These are phyloP conservation scores for Dendrobium officinale DNA, from an alignment of 106 monocot genomes.

Conservation along the genomic window DNA sequence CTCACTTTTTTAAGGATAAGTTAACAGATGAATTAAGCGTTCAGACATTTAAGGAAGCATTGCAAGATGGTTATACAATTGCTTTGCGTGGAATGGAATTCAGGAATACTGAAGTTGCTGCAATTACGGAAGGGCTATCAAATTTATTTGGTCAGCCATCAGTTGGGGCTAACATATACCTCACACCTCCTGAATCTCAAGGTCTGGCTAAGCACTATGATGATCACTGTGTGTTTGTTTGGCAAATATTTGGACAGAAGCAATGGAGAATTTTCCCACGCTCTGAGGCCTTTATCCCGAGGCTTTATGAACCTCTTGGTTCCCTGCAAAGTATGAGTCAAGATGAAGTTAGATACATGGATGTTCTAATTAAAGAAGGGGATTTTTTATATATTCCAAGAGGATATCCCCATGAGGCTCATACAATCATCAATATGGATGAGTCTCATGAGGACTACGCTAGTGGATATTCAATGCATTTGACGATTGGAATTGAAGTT, in stretches of 20 bases:
- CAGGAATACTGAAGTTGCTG: constrained; percentile 47
- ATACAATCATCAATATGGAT: constrained; percentile 26
- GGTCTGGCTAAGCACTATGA: constrained; percentile 77
- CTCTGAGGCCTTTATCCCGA: constrained; percentile 37
- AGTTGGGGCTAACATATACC: constrained; percentile 76
- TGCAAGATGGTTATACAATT: constrained; percentile 58
- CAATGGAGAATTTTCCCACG: constrained; percentile 41
- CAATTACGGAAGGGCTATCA: constrained; percentile 39
- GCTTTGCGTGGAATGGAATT: constrained; percentile 78
- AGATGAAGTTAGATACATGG: constrained; percentile 12
- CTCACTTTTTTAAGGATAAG: constrained; percentile 35
- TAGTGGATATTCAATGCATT: constrained; percentile 51
- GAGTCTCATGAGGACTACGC: constrained; percentile 6
- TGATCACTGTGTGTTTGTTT: constrained; percentile 93
- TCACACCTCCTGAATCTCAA: constrained; percentile 76
- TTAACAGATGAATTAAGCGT: constrained; percentile 12
- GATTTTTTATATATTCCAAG: constrained; percentile 86
- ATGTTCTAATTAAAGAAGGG: constrained; percentile 43
- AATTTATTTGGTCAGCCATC: constrained; percentile 83
- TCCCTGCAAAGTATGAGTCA: constrained; percentile 6
- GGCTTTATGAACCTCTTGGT: constrained; percentile 53
- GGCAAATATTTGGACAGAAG: constrained; percentile 66
- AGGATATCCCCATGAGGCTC: constrained; percentile 82
- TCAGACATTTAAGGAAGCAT: constrained; percentile 50
- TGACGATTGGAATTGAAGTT: constrained; percentile 90